These are phyloP conservation scores for Lasiosphaeria ovina DNA, from an alignment of 495 filamentous ascomycete genomes.

Conservation along the genomic window DNA sequence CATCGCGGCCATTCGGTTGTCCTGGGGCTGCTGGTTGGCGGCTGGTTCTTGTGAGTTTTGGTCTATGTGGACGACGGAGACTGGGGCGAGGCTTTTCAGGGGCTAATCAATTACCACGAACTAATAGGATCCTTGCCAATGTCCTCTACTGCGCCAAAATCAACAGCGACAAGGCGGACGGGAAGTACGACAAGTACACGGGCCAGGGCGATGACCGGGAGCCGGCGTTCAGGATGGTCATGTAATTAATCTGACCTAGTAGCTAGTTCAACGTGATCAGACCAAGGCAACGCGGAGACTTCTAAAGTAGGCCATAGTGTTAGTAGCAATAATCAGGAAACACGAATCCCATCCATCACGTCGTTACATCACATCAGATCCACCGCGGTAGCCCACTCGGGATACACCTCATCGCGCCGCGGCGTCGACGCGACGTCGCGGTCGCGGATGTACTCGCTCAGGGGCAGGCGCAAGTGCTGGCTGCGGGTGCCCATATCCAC, in stretches of 20 bases:
- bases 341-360: background rate
- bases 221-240: constrained; percentile 59
- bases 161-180: constrained; percentile 61
- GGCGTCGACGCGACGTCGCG: constrained; percentile 34
- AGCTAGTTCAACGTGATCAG: too few species aligned
- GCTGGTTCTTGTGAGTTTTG: constrained; percentile 57
- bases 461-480: constrained; percentile 39
- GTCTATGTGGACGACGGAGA: constrained; percentile 28
- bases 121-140: constrained; percentile 54
- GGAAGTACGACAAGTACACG: constrained; percentile 58
- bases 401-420: constrained; percentile 31
- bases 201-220: constrained; percentile 63
- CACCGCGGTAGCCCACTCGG: constrained; percentile 28
- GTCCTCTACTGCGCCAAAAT: constrained; percentile 64
- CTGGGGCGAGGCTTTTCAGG: too few species aligned
- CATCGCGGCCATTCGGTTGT: constrained; percentile 60
- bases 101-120: background rate
- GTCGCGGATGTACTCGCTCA: constrained; percentile 37
- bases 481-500: constrained; percentile 49
- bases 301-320: too few species aligned
- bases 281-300: too few species aligned
- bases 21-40: constrained; percentile 54
- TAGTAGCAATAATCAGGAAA: too few species aligned
- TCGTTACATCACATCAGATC: background rate
- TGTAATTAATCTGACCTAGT: constrained; percentile 34